phyloP scores from a whole-genome alignment of 78 protist species.

The slime mould (Dictyostelium discoideum) region dicty_2.7 NC_007090.3:4856501-4857000 shows the following conservation, averaged over 20 bases:
- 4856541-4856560: too few species aligned
- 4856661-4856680: background rate
- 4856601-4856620: too few species aligned
- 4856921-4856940: conserved; percentile 45
- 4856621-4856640: too few species aligned
- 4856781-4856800: background rate
- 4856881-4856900: conserved; percentile 23
- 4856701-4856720: background rate
- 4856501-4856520: too few species aligned
- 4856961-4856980: conserved; percentile 53
- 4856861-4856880: background rate
- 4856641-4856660: background rate
- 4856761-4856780: background rate
- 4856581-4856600: too few species aligned
- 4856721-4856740: background rate
- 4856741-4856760: too few species aligned
- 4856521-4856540: too few species aligned
- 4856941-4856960: conserved; percentile 72
- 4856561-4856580: too few species aligned
- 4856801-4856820: too few species aligned
- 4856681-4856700: background rate
- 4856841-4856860: background rate
- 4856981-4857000: conserved; percentile 43
- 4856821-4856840: too few species aligned
- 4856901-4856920: conserved; percentile 47